Evolutionary conservation across 108 stramenopile species (phyloP).

Genomic region (Pelagomonas calceolata): DNA sequence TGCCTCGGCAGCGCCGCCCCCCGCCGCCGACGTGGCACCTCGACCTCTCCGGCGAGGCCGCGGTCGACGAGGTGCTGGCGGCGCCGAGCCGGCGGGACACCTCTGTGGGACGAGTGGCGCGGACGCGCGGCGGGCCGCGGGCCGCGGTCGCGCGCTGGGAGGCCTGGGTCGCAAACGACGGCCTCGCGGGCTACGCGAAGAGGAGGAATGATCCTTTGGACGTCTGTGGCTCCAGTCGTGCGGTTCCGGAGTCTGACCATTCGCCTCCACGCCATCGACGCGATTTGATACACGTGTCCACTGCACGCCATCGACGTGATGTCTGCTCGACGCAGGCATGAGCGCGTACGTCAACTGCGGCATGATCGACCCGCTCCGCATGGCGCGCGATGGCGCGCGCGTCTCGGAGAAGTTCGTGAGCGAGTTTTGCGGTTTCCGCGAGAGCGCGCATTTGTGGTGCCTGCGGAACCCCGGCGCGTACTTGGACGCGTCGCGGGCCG

Average conservation of each 20-base stretch:
- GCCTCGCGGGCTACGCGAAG: conserved; percentile 40
- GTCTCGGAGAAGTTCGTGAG: conserved; percentile 52
- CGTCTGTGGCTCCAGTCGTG: background rate
- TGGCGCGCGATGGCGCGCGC: conserved; percentile 30
- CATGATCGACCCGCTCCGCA: conserved; percentile 43
- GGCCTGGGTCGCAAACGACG: conserved; percentile 24
- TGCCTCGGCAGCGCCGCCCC: background rate
- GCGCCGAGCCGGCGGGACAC: too few species aligned
- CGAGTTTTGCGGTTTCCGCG: conserved; percentile 58
- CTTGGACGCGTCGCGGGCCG: conserved; percentile 22
- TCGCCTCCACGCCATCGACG: too few species aligned
- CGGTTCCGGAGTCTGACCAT: too few species aligned
- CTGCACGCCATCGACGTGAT: too few species aligned
- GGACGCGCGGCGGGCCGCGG: too few species aligned
- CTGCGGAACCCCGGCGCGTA: conserved; percentile 38
- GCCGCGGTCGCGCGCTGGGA: conserved; percentile 32
- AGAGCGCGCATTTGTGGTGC: conserved; percentile 37
- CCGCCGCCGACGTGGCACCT: background rate
- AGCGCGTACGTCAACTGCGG: conserved; percentile 57
- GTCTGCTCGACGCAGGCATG: too few species aligned
- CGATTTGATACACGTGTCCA: too few species aligned
- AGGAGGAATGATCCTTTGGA: conserved; percentile 37
- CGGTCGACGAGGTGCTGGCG: background rate
- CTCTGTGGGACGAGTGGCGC: too few species aligned
- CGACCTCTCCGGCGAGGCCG: background rate